Evolutionary conservation across 148 eudicot genomes (phyloP), one percentile per base, ranked within the genome.

Genomic region (Cornus suecica): DNA sequence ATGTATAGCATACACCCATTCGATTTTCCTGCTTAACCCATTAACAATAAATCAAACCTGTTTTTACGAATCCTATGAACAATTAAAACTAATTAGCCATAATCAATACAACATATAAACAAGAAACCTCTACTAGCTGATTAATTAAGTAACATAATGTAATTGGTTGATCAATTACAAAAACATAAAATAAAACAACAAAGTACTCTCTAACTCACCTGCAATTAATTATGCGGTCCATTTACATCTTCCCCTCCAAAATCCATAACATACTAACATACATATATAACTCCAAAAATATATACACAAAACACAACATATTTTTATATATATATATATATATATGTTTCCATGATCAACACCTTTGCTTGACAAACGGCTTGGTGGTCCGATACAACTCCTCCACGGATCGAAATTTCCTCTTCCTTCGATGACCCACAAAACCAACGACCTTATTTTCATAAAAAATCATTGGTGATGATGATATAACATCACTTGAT

Each of bases 321-420:
- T 45, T n/a, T n/a, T n/a, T n/a, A n/a, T n/a, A n/a, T n/a, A 48
- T 48, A 48, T 13, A 48, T 48, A 48, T 48, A 3, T 48, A 7
- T 48, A n/a, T n/a, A n/a, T 13, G n/a, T n/a, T n/a, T 48, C 54
- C 20, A 16, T 48, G 20, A 13, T 48, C 54, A 48, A 48, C 15
- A 1, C 54, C 20, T 48, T 48, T n/a, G n/a, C n/a, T n/a, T n/a
- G 18, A 16, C 20, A 1, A 48, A 41, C 23, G 48, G 67, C 27
- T 61, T 54, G 30, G 77, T 73, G 27, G 29, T 31, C 13, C 51
- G 30, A 52, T 79, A 79, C 4, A 79, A 10, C 18, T 74, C 77
- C 8, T 18, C 74, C 15, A 79, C 68, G 5, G 77, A 73, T 31
- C 77, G 60, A 61, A 67, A 68, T 52, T 70, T 69, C 63, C 56